Conservation (phyloP, 495 filamentous ascomycete genomes). For the Hyaloscypha hepaticicola region DNA sequence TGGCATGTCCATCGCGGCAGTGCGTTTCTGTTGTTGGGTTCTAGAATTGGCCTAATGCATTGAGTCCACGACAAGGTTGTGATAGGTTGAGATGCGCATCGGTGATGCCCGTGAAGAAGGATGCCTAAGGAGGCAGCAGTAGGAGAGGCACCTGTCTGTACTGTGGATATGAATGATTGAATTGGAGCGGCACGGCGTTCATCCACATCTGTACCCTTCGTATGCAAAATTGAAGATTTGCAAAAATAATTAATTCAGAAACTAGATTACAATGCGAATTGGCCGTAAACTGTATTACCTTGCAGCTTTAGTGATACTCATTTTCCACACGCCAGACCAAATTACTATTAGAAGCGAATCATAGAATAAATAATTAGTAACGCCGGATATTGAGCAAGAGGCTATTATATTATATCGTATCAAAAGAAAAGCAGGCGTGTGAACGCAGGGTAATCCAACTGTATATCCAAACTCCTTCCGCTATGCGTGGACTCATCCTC, state of each 20-base stretch:
- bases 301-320: too few relatives aligned
- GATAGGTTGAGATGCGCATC: neutral
- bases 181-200: neutral
- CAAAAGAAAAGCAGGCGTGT: conserved; percentile 8
- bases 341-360: too few relatives aligned
- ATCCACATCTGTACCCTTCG: neutral
- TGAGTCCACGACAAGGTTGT: neutral
- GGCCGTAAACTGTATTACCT: too few relatives aligned
- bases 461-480: conserved; percentile 28
- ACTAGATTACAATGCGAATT: too few relatives aligned
- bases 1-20: neutral
- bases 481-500: conserved; percentile 21
- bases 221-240: neutral
- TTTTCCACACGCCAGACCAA: too few relatives aligned
- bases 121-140: neutral
- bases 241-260: too few relatives aligned
- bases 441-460: conserved; percentile 16
- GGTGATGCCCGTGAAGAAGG: neutral
- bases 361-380: too few relatives aligned
- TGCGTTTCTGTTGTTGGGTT: neutral
- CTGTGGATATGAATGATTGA: neutral
- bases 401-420: conserved; percentile 9
- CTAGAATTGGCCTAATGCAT: neutral
- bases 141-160: too few relatives aligned
- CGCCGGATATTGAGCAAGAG: too few relatives aligned